phyloP scores from a whole-genome alignment of 2,329 filamentous ascomycete genomes.

The Aspergillus tanneri region DNA sequence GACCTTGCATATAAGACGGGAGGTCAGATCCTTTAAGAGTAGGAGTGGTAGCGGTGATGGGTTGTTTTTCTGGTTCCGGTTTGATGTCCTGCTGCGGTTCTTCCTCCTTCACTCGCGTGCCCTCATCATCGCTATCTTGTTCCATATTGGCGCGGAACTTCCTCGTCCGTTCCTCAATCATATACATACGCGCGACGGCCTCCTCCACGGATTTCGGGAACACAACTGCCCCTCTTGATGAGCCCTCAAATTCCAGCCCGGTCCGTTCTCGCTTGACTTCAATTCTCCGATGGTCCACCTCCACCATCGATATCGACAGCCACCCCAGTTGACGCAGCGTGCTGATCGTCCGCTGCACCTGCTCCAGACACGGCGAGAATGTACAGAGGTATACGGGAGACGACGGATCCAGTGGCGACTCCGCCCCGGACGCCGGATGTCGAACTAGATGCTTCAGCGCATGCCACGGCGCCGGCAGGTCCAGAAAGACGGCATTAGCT shows the following conservation, averaged over 20 bases:
- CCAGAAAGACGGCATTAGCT: constrained; percentile 51
- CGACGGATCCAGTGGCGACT: constrained; percentile 66
- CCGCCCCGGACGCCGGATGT: constrained; percentile 29
- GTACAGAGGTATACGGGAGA: constrained; percentile 79
- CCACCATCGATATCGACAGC: constrained; percentile 91
- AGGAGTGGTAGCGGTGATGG: too few relatives aligned
- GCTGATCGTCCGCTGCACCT: constrained; percentile 83
- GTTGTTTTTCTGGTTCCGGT: constrained; percentile 25
- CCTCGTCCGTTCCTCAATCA: constrained; percentile 68
- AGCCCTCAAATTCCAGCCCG: constrained; percentile 67
- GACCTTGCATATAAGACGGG: constrained; percentile 71
- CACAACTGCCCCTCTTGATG: constrained; percentile 63
- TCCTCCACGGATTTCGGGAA: constrained; percentile 71
- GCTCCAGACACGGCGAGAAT: constrained; percentile 96
- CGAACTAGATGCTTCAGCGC: constrained; percentile 50
- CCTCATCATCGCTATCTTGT: constrained; percentile 20
- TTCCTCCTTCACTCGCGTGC: constrained; percentile 19
- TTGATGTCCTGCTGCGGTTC: constrained; percentile 31
- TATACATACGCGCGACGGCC: constrained; percentile 68
- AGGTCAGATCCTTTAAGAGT: constrained; percentile 14
- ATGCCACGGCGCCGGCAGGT: constrained; percentile 53
- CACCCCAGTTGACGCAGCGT: constrained; percentile 78
- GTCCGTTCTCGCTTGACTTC: constrained; percentile 80
- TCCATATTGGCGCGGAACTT: constrained; percentile 56
- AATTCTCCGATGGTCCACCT: constrained; percentile 75